Base-by-base conservation (phyloP, 441 rosid genomes). In the Populus hybrid region DNA sequence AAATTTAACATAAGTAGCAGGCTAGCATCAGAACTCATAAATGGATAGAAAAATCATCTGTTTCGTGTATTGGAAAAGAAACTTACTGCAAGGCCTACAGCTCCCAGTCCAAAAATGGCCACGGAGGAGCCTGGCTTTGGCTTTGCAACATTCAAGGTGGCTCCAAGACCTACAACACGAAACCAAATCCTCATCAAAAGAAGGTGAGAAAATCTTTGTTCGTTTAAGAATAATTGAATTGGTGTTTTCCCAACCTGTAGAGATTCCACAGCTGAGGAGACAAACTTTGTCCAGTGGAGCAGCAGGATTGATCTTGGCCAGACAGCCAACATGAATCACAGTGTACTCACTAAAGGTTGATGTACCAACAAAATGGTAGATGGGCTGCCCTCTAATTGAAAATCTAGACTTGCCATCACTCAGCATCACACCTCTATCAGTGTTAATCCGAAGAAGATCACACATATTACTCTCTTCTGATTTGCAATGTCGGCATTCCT, bases 231-330 rank as follows among this genome's bases (percentile, higher is more conserved):
- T 6, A 16, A 72, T 29, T 38, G 12, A n/a, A 66, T 2, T 56
- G 10, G 18, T 12, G 23, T 61, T 71, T 61, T 70, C 6, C 28
- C n/a, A 24, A 89, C 89, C 92, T 73, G 91, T 89, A n/a, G 89
- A 90, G 71, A 90, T 86, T 76, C 93, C 91, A 36, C 93, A 90
- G 53, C 90, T 88, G 23, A 90, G 82, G 64, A 87, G 66, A 26
- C 87, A 88, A 61, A 87, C 89, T 90, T 90, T 88, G 79, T 90
- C 92, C 10, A 88, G 83, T 7, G 91, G 90, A 56, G 93, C 90
- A 3, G 11, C 73, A 0, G 90, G 93, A 45, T 88, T 84, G 82
- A 90, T 84, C 84, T 87, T 90, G 56, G 89, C 88, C 64, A 88
- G 40, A 68, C 87, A 87, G 7, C 93, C 93, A n/a, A 75, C 83